phyloP scores from a whole-genome alignment of 768 basidiomycete genomes.

The Xerocomellus chrysenteron region DNA sequence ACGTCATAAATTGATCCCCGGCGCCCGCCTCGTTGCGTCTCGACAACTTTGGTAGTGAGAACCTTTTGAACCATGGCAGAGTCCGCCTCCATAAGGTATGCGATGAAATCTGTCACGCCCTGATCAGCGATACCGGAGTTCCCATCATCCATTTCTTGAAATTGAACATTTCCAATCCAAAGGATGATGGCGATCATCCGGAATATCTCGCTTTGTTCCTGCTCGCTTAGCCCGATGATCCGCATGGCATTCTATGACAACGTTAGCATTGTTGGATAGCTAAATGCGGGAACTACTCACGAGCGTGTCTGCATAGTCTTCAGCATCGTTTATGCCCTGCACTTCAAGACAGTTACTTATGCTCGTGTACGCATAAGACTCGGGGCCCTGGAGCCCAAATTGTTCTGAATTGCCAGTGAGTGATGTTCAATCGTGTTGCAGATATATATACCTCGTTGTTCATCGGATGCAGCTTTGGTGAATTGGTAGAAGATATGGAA shows the following conservation, averaged over 20 bases:
- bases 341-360: slow-evolving; percentile 91
- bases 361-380: slow-evolving; percentile 92
- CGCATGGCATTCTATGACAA: slow-evolving; percentile 81
- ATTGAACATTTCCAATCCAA: slow-evolving; percentile 97
- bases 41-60: slow-evolving; percentile 80
- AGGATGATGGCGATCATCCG: slow-evolving; percentile 88
- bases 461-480: slow-evolving; percentile 89
- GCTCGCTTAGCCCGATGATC: slow-evolving; percentile 78
- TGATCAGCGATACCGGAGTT: slow-evolving; percentile 80
- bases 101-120: slow-evolving; percentile 92
- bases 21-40: slow-evolving; percentile 90
- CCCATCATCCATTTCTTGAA: slow-evolving; percentile 84
- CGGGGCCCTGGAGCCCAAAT: slow-evolving; percentile 94
- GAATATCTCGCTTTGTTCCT: slow-evolving; percentile 91
- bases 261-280: slow-evolving; percentile 3
- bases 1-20: slow-evolving; percentile 98
- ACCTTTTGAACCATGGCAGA: slow-evolving; percentile 79
- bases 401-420: slow-evolving; percentile 56
- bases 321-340: slow-evolving; percentile 82
- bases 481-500: slow-evolving; percentile 99
- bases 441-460: slow-evolving; percentile 73
- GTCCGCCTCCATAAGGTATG: slow-evolving; percentile 91
- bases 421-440: neutral
- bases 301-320: slow-evolving; percentile 86
- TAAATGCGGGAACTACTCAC: slow-evolving; percentile 43